Base-by-base conservation (phyloP, 495 filamentous ascomycete species). In the Emericellopsis terricola region DNA sequence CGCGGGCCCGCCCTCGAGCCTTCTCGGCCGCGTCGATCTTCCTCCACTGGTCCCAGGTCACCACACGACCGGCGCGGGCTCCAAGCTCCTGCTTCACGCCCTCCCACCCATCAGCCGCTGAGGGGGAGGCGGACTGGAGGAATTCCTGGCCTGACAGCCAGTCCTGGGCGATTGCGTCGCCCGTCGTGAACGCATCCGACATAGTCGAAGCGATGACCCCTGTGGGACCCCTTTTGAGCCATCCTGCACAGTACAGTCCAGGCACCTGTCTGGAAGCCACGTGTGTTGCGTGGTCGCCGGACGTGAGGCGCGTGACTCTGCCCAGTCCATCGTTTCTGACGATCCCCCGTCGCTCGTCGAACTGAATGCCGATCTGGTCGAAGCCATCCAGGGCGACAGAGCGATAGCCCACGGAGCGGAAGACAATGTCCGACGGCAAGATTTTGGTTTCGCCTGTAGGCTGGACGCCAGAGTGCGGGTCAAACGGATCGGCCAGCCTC, bases 191-290 rank as follows among this genome's bases (percentile, higher is more conserved):
- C 1, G 86, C 91, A 53, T 96, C 91, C 34, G 76, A 73, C 87
- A 97, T 92, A 0, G 89, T 97, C 18, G 75, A 83, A 8, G 89
- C 87, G 51, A 97, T 96, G 3, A 94, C 87, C 4, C 89, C 89
- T 4, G 85, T 92, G 0, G 89, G 91, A 1, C 89, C 89, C 28
- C 82, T 66, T 55, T 96, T 96, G 15, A 93, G 86, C 89, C 89
- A 97, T 3, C 89, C 89, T 15, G 86, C 81, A 42, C 83, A 87
- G 53, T 97, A 97, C 13, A 94, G 46, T 1, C 91, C 91, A 2
- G 81, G 78, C n/a, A 49, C 19, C 28, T 9, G 30, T 34, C 29
- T 19, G 15, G 37, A 32, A 10, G 6, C 10, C 7, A 9, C 14
- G 16, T 16, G 28, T 2, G 28, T 33, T 3, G 24, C 50, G 2